A percentile compares a stretch with the other conserved stretches of the same genome.
Evolutionary conservation across 345 rosid genomes (phyloP).

Genomic region (Eucalyptus tenuipes): DNA sequence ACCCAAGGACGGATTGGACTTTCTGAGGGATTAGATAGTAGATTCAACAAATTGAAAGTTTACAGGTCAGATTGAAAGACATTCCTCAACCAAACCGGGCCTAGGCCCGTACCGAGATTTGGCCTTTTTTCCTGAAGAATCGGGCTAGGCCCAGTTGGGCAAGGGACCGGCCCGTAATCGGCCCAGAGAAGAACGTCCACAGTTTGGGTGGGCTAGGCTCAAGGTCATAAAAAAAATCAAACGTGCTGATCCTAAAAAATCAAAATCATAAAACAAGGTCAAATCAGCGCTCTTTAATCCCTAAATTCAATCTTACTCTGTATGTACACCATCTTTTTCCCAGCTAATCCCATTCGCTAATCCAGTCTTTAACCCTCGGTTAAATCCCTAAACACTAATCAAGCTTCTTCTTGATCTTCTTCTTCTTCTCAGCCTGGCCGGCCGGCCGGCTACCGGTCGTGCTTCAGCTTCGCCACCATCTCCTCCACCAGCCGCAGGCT

Average conservation of each 20-base stretch:
- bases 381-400: too few relatives aligned
- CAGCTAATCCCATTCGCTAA: too few relatives aligned
- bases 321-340: neutral
- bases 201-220: neutral
- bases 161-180: neutral
- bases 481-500: slow-evolving; percentile 56
- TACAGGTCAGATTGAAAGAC: neutral
- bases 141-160: neutral
- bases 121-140: neutral
- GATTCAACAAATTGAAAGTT: neutral
- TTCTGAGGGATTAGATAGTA: neutral
- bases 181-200: neutral
- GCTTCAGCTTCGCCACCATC: slow-evolving; percentile 66
- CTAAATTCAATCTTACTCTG: neutral
- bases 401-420: too few relatives aligned
- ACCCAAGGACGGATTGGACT: neutral
- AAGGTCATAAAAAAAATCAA: neutral
- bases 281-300: neutral
- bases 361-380: too few relatives aligned
- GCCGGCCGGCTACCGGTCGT: neutral
- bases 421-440: too few relatives aligned
- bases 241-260: neutral
- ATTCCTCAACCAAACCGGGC: neutral
- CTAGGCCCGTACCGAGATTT: neutral
- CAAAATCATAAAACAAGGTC: neutral